These are phyloP conservation scores for Beauveria sp. DNA, from an alignment of 2,329 filamentous ascomycete genomes.

Conservation along the genomic window DNA sequence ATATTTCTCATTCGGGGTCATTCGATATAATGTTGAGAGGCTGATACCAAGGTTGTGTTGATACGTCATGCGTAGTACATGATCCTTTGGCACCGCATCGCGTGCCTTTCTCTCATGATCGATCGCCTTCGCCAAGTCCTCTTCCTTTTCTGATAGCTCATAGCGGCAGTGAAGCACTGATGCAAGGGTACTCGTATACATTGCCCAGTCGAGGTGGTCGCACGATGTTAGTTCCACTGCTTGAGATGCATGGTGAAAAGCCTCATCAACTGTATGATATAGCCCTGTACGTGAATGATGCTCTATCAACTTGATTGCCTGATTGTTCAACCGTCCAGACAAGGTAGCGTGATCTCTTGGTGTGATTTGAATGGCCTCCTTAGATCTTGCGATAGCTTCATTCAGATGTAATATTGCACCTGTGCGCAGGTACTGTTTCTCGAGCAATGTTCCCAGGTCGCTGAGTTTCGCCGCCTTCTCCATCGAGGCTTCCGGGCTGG, in stretches of 20 bases:
- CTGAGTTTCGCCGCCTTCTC: background rate
- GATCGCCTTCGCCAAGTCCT: background rate
- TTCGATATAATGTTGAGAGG: background rate
- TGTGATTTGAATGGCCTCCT: background rate
- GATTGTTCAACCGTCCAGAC: background rate
- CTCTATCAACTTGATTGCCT: background rate
- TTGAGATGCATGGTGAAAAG: background rate
- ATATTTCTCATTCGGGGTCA: background rate
- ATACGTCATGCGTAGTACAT: background rate
- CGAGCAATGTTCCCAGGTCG: constrained; percentile 1
- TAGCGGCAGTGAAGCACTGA: background rate
- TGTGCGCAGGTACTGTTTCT: constrained; percentile 5
- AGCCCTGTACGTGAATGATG: background rate
- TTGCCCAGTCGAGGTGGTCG: background rate
- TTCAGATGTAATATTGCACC: constrained; percentile 8
- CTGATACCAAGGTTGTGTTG: background rate
- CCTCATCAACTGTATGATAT: background rate
- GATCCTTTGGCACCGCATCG: background rate
- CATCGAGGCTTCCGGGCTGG: background rate
- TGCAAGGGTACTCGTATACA: background rate
- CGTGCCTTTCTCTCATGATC: background rate
- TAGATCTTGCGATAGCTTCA: constrained; percentile 2
- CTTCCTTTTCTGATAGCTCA: background rate
- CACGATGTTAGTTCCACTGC: background rate
- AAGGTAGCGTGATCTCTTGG: background rate